A percentile compares a stretch with the other conserved stretches of the same genome.
Evolutionary conservation across 2,329 filamentous ascomycete species (phyloP).

Genomic region (Allantophomopsis lycopodina): DNA sequence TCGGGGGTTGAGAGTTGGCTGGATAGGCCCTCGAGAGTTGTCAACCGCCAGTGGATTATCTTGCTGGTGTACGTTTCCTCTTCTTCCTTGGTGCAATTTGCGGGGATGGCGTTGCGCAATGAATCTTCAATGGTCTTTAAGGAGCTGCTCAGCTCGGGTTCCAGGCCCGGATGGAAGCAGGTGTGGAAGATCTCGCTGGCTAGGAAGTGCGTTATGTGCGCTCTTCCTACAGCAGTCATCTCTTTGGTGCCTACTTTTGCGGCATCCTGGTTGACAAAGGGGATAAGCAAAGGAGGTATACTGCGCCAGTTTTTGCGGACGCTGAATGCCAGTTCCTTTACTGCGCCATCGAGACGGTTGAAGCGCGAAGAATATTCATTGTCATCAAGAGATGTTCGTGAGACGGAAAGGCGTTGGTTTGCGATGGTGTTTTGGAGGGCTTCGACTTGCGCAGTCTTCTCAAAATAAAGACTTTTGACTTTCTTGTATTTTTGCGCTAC

Average conservation of each 20-base stretch:
- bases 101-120: constrained; percentile 65
- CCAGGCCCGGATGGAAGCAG: constrained; percentile 84
- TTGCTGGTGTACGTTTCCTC: constrained; percentile 78
- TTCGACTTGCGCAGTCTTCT: constrained; percentile 80
- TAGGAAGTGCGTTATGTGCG: constrained; percentile 79
- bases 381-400: constrained; percentile 86
- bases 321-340: constrained; percentile 89
- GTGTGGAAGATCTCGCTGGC: constrained; percentile 83
- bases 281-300: constrained; percentile 68
- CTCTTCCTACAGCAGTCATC: constrained; percentile 90
- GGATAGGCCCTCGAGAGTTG: constrained; percentile 82
- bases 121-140: constrained; percentile 81
- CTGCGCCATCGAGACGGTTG: constrained; percentile 80
- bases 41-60: constrained; percentile 83
- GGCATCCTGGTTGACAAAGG: constrained; percentile 73
- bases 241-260: constrained; percentile 83
- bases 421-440: constrained; percentile 95
- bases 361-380: constrained; percentile 87
- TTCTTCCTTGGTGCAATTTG: constrained; percentile 68
- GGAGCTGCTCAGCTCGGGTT: constrained; percentile 59
- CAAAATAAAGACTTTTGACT: constrained; percentile 95
- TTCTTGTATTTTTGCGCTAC: constrained; percentile 93
- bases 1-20: constrained; percentile 52
- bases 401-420: constrained; percentile 88
- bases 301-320: constrained; percentile 88